Base-by-base conservation (phyloP, 2,329 filamentous ascomycete species). In the Penicillium polonicum region DNA sequence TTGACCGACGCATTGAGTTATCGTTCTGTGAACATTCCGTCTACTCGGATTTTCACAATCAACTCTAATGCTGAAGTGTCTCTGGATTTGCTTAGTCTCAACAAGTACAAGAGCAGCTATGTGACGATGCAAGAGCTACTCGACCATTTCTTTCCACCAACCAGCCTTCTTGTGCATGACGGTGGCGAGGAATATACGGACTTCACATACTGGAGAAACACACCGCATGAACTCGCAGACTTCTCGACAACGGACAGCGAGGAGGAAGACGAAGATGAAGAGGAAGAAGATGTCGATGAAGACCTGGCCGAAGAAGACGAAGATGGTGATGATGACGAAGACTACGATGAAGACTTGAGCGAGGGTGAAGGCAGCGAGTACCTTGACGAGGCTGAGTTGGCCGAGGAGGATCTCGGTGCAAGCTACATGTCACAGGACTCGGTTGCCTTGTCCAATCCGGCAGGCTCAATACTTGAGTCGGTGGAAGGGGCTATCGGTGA, bases 11-110 rank as follows among this genome's bases (percentile, higher is more conserved):
- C 96, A 54, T 85, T 99, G 58, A 96, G 91, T 52, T 99, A 99
- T 73, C 89, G 94, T 59, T 94, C 90, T 5, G 94, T 99, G 53
- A 95, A 96, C 72, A 96, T 99, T 41, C 94, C 94, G 0, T 88
- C 90, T 52, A 95, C 89, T 25, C 85, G 94, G 52, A 99, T 99
- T 66, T 99, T 99, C 75, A 97, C 94, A 17, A 99, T 99, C 81
- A 99, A 99, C 75, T 94, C 91, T 53, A 96, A 97, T 70, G 92
- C 93, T 1, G 94, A 99, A 74, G 92, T 99, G 31, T 93, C 89
- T 29, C 80, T 99, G 23, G 93, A 97, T 72, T 80, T 99, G 44
- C 80, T 97, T 43, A 93, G 87, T 61, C 82, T 97, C 54, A 97
- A 96, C 77, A 95, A 92, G 73, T 90, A 97, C 73, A 96, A 94